These are phyloP conservation scores for Daldinia sp. DNA, from an alignment of 2,329 filamentous ascomycete genomes.

Conservation along the genomic window DNA sequence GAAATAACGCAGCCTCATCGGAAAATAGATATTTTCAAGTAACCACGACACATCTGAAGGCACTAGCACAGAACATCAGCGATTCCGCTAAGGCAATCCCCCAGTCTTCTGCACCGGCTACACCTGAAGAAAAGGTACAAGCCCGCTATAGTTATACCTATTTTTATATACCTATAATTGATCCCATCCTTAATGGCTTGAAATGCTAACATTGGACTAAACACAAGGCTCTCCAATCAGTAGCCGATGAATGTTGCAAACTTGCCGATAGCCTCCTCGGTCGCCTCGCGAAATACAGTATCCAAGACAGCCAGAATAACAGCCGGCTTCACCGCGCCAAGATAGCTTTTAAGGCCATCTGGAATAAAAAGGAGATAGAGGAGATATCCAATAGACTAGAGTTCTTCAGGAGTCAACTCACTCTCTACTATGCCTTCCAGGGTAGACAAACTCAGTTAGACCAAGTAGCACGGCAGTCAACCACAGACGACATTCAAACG, in stretches of 20 bases:
- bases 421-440: slow-evolving; percentile 25
- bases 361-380: slow-evolving; percentile 40
- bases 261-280: slow-evolving; percentile 34
- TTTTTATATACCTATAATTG: background rate
- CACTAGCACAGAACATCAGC: slow-evolving; percentile 28
- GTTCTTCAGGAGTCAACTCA: slow-evolving; percentile 33
- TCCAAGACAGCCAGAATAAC: slow-evolving; percentile 18
- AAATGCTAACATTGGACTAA: slow-evolving; percentile 4
- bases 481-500: slow-evolving; percentile 20
- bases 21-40: slow-evolving; percentile 34
- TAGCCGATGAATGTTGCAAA: slow-evolving; percentile 37
- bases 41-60: slow-evolving; percentile 33
- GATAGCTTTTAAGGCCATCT: slow-evolving; percentile 25
- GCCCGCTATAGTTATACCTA: too few species aligned
- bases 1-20: slow-evolving; percentile 35
- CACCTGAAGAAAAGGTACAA: slow-evolving; percentile 31
- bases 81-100: slow-evolving; percentile 31
- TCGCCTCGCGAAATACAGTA: slow-evolving; percentile 32
- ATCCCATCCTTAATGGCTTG: background rate
- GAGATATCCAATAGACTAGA: slow-evolving; percentile 36
- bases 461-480: slow-evolving; percentile 19
- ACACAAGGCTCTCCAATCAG: slow-evolving; percentile 28
- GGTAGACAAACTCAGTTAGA: slow-evolving; percentile 26
- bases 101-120: slow-evolving; percentile 19
- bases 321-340: slow-evolving; percentile 31